Base-by-base conservation (phyloP, 305 asterid genomes). In the Fraxinus ornus region DNA sequence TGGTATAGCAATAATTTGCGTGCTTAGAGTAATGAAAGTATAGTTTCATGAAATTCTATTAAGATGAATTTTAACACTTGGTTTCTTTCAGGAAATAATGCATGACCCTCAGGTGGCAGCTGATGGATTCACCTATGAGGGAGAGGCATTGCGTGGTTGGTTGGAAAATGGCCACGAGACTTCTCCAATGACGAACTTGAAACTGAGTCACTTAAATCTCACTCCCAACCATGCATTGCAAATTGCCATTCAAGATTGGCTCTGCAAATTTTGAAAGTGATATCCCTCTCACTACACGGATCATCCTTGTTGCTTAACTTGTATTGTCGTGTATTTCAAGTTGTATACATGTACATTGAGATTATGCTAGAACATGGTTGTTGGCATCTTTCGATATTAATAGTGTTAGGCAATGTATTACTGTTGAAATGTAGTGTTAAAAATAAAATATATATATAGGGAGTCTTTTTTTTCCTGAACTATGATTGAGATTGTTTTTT, bases 81-180 rank as follows among this genome's bases (percentile, higher is more conserved):
- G 68, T 52, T 80, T 28, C 15, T 86, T 88, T 79, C 97, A 95
- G 98, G 98, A 95, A 86, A 88, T 93, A 83, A 93, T 95, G 98
- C 95, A 90, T 10, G 93, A 95, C 84, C 98, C 98, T 77, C 96
- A 89, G 86, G 93, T 93, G 71, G 98, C 97, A 10, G 96, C 98
- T 0, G 98, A 95, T 64, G 98, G 98, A 76, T 93, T 92, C 91
- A 91, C 98, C 12, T 95, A 95, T 12, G 98, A 95, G 85, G 94
- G 92, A 49, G 98, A 92, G 72, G 98, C 97, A 32, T 78, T 95
- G 80, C 91, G 86, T 8, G 97, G 87, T 49, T 95, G 98, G 98
- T 86, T 93, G 77, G 92, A 57, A 36, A 86, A 87, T 35, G 94
- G 97, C 44, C 93, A 84, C 5, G 93, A 90, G 44, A 92, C 97